Percentiles rank a stretch among this genome's conserved stretches.
phyloP scores from a whole-genome alignment of 2,329 filamentous ascomycete species.

The Scolecobasidium constrictum region DNA sequence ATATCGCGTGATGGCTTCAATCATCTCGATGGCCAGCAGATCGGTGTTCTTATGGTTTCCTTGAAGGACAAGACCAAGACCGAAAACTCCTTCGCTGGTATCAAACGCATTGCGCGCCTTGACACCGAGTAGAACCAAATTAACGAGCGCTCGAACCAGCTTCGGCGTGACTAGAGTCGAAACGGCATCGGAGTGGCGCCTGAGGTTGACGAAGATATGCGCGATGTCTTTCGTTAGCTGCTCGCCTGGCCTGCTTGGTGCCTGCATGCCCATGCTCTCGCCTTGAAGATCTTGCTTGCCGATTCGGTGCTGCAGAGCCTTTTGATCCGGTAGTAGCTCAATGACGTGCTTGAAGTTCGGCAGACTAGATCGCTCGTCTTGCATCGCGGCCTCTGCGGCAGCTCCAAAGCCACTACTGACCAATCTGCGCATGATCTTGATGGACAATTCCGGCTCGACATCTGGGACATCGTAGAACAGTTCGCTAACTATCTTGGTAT shows the following conservation, averaged over 20 bases:
- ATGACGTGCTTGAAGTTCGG: neutral
- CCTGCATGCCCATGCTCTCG: neutral
- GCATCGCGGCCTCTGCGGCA: neutral
- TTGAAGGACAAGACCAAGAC: neutral
- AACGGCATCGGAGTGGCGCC: neutral
- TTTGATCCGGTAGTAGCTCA: neutral
- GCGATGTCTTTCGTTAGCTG: conserved; percentile 1
- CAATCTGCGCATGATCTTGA: neutral
- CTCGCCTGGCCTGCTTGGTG: neutral
- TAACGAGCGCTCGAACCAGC: neutral
- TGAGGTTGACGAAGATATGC: neutral
- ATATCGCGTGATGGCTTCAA: neutral
- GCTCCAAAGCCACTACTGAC: neutral
- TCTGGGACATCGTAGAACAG: no score
- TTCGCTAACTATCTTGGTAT: no score
- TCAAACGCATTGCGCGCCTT: neutral
- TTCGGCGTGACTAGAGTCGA: neutral
- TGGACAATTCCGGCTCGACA: no score
- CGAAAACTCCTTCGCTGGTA: neutral
- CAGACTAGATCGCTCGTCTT: neutral
- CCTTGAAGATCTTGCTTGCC: neutral
- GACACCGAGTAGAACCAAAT: neutral
- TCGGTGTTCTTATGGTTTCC: neutral
- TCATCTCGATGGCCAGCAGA: neutral
- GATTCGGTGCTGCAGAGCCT: neutral